Evolutionary conservation across 2,329 filamentous ascomycete species (phyloP).

Genomic region (Claviceps humidiphila): DNA sequence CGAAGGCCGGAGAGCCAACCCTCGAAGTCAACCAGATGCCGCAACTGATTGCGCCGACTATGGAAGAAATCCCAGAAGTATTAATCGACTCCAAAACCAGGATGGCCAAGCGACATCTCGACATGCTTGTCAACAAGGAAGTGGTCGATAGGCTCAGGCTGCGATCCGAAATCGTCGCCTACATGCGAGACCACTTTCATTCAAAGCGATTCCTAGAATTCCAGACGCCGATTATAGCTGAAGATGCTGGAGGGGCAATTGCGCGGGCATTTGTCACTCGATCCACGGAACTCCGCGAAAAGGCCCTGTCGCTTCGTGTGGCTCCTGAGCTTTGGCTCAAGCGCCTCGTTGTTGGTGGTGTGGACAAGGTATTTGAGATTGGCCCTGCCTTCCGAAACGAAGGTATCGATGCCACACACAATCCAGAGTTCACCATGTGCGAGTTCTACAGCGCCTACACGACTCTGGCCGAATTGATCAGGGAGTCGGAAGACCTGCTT

Average conservation of each 20-base stretch:
- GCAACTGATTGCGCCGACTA: slow-evolving; percentile 58
- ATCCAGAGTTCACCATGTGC: slow-evolving; percentile 94
- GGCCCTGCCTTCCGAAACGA: slow-evolving; percentile 90
- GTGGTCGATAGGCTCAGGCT: slow-evolving; percentile 58
- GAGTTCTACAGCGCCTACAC: slow-evolving; percentile 90
- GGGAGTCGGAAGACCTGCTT: slow-evolving; percentile 61
- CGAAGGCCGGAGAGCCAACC: slow-evolving; percentile 61
- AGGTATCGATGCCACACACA: slow-evolving; percentile 80
- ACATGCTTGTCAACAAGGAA: slow-evolving; percentile 64
- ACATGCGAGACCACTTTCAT: slow-evolving; percentile 62
- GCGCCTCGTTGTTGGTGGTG: slow-evolving; percentile 74
- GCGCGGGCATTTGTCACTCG: slow-evolving; percentile 76
- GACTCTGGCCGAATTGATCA: slow-evolving; percentile 61
- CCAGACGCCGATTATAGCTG: slow-evolving; percentile 76
- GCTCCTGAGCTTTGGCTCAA: slow-evolving; percentile 95
- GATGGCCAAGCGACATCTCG: slow-evolving; percentile 68
- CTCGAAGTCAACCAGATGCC: slow-evolving; percentile 57
- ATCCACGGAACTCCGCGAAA: slow-evolving; percentile 62
- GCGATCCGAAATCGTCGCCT: slow-evolving; percentile 60
- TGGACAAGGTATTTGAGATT: slow-evolving; percentile 85
- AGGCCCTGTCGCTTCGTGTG: slow-evolving; percentile 65
- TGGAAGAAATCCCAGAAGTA: slow-evolving; percentile 64
- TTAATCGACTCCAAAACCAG: slow-evolving; percentile 59
- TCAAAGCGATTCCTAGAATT: slow-evolving; percentile 69
- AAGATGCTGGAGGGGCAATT: slow-evolving; percentile 71